Base-by-base conservation (phyloP, 2,329 filamentous ascomycete species). In the Fusarium sp. region DNA sequence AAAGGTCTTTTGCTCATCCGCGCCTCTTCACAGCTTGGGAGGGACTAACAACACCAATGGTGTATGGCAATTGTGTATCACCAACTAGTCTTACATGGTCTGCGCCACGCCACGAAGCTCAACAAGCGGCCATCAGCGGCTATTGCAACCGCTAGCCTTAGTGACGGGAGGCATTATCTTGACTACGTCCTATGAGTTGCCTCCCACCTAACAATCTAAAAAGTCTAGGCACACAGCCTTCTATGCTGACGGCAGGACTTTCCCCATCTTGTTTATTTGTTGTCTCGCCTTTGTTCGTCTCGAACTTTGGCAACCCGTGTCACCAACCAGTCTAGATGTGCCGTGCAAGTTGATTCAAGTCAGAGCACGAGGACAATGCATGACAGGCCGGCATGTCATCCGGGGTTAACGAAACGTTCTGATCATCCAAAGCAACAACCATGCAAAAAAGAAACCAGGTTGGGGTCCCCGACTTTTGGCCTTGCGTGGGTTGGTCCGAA, bases 391-490 rank as follows among this genome's bases (percentile, higher is more conserved):
- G 36, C 39, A 24, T 36, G 19, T 45, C 36, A 40, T 31, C 40
- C 22, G 51, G 61, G 56, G 44, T 57, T 42, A 31, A 33, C 33
- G 39, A 21, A 19, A 33, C 26, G 47, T 61, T 62, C 39, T 61
- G 31, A 56, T 31, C 46, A 22, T 42, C 47, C 47, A 42, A 62
- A 54, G 21, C 22, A 62, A 52, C 24, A 40, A 52, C 57, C 40
- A 34, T 33, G 19, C 26, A 55, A 50, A 50, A 45, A 40, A 51
- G 28, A 34, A 57, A 54, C 38, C 52, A 58, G 38, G 45, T 33
- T 56, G 62, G 65, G 57, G 65, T 60, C 67, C 54, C 67, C 67
- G 64, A 65, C 67, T 70, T 70, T 60, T 70, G 40, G 33, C 50
- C 54, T 40, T 44, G 24, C 38, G 21, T 40, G 17, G 42, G 49